Evolutionary conservation across 225 moss, liverwort and hornwort genomes (phyloP).

Genomic region (Rhytidiadelphus loreus): DNA sequence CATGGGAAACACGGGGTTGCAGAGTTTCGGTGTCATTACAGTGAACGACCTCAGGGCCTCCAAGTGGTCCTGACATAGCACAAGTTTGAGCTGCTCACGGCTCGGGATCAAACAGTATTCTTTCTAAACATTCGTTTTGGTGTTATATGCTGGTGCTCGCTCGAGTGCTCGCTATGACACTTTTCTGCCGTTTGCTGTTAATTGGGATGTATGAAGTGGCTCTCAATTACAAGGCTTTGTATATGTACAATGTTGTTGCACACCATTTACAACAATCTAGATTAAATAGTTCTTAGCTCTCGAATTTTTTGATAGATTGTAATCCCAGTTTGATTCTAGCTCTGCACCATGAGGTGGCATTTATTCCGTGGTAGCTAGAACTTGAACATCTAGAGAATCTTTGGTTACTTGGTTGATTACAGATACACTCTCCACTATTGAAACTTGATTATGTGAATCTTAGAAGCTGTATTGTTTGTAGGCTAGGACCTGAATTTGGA

Average conservation of each 20-base stretch:
- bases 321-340: neutral
- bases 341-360: neutral
- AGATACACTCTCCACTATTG: neutral
- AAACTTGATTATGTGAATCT: neutral
- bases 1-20: neutral
- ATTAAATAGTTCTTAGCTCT: neutral
- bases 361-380: neutral
- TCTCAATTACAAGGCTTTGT: too few species aligned
- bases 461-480: neutral
- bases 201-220: neutral
- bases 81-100: neutral
- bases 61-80: conserved; percentile 31
- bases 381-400: neutral
- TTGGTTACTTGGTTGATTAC: neutral
- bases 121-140: neutral
- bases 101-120: neutral
- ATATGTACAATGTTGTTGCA: neutral
- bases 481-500: too few species aligned
- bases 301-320: neutral
- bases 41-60: conserved; percentile 48
- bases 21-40: conserved; percentile 49
- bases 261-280: neutral
- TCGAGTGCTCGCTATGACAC: too few species aligned
- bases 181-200: neutral
- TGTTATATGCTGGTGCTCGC: neutral